These are phyloP conservation scores for Blastocystis sp. DNA, from an alignment of 352 stramenopile species.

Conservation along the genomic window DNA sequence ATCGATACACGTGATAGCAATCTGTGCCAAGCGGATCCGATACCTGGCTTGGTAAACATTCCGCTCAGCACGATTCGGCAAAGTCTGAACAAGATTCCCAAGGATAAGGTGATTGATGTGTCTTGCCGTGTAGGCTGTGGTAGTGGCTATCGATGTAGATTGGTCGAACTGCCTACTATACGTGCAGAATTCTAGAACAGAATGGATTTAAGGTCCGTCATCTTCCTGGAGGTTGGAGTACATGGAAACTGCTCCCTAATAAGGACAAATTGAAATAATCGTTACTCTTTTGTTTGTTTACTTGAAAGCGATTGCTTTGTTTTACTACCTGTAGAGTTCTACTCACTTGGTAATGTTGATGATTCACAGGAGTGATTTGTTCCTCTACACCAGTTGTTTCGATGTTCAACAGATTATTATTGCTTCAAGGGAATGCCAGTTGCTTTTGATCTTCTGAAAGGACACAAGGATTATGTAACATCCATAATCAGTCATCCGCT, in stretches of 20 bases:
- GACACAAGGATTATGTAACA: constrained; percentile 21
- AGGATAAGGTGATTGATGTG: constrained; percentile 43
- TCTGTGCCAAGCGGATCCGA: constrained; percentile 1
- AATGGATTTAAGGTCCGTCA: constrained; percentile 23
- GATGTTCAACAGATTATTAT: background rate
- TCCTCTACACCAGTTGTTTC: too few species aligned
- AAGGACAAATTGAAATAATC: background rate
- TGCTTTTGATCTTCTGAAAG: background rate
- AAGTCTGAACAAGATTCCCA: background rate
- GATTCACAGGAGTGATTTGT: background rate
- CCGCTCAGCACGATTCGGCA: background rate
- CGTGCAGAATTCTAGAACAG: constrained; percentile 41
- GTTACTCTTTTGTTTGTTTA: constrained; percentile 19
- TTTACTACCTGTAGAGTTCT: background rate
- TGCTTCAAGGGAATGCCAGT: background rate
- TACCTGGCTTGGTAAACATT: constrained; percentile 28
- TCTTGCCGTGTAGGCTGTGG: background rate
- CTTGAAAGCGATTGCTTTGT: background rate
- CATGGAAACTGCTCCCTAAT: constrained; percentile 36
- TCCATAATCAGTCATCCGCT: constrained; percentile 34
- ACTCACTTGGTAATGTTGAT: background rate
- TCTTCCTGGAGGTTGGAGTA: constrained; percentile 21
- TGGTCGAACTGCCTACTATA: constrained; percentile 39
- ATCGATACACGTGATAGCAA: background rate
- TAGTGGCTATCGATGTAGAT: background rate